Evolutionary conservation across 2,329 filamentous ascomycete genomes (phyloP), one percentile per base, ranked within the genome.

Genomic region (Juglanconis oblonga): DNA sequence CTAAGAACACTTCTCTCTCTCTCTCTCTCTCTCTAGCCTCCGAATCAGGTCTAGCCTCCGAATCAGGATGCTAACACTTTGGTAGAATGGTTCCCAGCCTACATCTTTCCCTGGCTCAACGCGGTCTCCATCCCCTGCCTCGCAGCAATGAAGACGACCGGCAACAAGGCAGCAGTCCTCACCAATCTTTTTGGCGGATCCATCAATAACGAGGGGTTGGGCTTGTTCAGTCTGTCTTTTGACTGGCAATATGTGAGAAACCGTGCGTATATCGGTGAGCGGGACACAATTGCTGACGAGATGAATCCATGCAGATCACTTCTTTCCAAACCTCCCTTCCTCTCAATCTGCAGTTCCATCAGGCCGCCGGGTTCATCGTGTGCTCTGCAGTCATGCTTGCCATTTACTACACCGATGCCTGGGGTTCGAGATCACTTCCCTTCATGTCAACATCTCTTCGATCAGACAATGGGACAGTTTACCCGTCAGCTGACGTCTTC

Each of bases 21-120:
- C 24, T 24, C 24, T 24, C 2, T 2, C 24, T 24, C 24, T 24
- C 24, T 24, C 2, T 24, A 38, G 35, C 11, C 35, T 7, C 24
- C 24, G 24, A 24, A 24, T 24, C 24, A 24, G 2, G 24, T 38
- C 35, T 38, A 38, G 35, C 11, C 35, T 7, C 24, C 24, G 24
- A 24, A 24, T 24, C 24, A 24, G 2, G 24, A 24, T 24, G 35
- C 35, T 38, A 38, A 38, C 11, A 11, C 40, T 13, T 44, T 44
- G 14, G 11, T 13, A 44, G 81, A 85, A 64, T 77, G 80, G 62
- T 76, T 84, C 35, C 81, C 82, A 0, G 80, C 81, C 2, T 85
- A 84, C 59, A 80, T 84, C 45, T 81, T 76, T 55, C 79, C 81
- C 0, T 84, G 79, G 79, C 74, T 85, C 9, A 83, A 83, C 66